Evolutionary conservation across 768 basidiomycete species (phyloP).

Genomic region (Infundibulicybe gibba): DNA sequence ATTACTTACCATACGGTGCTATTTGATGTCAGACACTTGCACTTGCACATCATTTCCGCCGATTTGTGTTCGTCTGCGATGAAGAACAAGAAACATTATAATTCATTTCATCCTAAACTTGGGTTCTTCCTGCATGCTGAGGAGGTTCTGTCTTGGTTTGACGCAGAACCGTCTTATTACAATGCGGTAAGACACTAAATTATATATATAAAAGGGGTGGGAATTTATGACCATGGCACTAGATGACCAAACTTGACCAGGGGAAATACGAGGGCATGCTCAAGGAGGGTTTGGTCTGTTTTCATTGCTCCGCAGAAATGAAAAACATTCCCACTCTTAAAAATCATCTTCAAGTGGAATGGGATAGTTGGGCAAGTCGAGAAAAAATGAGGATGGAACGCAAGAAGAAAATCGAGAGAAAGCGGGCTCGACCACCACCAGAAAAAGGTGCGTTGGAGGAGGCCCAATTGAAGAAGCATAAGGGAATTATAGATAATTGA

Average conservation of each 20-base stretch:
- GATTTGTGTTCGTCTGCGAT: conserved; percentile 68
- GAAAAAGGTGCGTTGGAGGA: too few relatives aligned
- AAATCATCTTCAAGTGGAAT: conserved; percentile 72
- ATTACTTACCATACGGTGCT: conserved; percentile 3
- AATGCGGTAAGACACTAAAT: conserved; percentile 34
- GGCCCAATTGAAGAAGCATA: too few relatives aligned
- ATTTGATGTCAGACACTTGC: conserved; percentile 55
- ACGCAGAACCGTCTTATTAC: conserved; percentile 55
- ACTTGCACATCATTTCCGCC: conserved; percentile 81
- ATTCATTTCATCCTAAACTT: conserved; percentile 81
- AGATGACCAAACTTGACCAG: conserved; percentile 54
- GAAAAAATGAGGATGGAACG: conserved; percentile 37
- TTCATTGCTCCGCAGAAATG: conserved; percentile 56
- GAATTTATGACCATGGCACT: not conserved
- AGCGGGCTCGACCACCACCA: not conserved
- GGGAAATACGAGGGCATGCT: conserved; percentile 61
- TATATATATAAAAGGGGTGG: conserved; percentile 3
- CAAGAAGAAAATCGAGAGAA: conserved; percentile 36
- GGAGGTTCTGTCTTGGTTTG: conserved; percentile 82
- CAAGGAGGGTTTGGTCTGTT: conserved; percentile 67
- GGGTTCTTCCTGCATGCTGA: conserved; percentile 82
- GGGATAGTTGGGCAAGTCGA: conserved; percentile 43
- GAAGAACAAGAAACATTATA: conserved; percentile 90
- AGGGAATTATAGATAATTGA: too few relatives aligned
- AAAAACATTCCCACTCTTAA: conserved; percentile 77